These are phyloP conservation scores for Castanea mollissima DNA, from an alignment of 306 rosid species.

Conservation along the genomic window DNA sequence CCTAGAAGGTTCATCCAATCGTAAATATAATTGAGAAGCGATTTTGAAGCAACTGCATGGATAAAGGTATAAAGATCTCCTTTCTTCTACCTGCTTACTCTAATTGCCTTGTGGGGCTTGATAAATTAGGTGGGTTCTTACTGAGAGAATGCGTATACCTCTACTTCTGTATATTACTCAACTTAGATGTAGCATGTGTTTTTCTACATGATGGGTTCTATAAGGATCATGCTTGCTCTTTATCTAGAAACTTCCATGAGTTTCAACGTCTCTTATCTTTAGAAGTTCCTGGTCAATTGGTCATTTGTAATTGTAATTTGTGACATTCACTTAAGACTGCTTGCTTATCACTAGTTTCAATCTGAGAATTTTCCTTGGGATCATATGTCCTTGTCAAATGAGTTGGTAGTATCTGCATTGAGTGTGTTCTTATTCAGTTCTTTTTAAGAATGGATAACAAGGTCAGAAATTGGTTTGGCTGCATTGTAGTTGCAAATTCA, in stretches of 20 bases:
- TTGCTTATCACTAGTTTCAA: neutral
- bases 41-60: neutral
- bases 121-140: too few relatives aligned
- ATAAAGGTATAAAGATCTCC: too few relatives aligned
- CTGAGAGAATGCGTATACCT: too few relatives aligned
- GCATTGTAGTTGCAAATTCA: neutral
- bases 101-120: too few relatives aligned
- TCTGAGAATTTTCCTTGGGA: neutral
- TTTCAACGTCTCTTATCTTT: too few relatives aligned
- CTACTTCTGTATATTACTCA: too few relatives aligned
- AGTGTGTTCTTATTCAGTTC: neutral
- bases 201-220: too few relatives aligned
- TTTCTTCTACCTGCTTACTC: too few relatives aligned
- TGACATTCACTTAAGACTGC: neutral
- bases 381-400: neutral
- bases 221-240: too few relatives aligned
- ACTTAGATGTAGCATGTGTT: too few relatives aligned
- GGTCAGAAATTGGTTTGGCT: neutral
- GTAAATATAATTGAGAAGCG: constrained; percentile 18
- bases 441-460: neutral
- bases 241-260: too few relatives aligned
- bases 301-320: neutral
- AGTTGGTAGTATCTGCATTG: neutral
- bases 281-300: too few relatives aligned
- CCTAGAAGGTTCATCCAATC: constrained; percentile 3